Evolutionary conservation across 2,329 filamentous ascomycete species (phyloP).

Genomic region (Fusarium xyrophilum): DNA sequence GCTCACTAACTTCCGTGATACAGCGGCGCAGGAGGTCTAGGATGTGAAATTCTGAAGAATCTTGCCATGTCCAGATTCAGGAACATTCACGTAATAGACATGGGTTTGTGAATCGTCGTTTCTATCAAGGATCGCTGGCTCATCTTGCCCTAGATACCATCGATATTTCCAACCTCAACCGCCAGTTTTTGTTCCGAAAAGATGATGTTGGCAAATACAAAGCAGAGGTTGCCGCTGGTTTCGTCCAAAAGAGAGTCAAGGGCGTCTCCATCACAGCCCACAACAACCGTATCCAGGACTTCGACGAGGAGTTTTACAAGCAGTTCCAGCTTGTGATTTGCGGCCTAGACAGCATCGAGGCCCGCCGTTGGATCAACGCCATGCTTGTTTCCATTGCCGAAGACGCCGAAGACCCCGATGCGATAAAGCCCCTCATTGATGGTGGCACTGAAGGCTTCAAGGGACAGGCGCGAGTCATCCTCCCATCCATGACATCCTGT

Average conservation of each 20-base stretch:
- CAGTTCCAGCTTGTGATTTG: constrained; percentile 95
- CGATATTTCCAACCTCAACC: constrained; percentile 96
- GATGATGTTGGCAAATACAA: constrained; percentile 92
- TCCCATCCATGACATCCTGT: constrained; percentile 92
- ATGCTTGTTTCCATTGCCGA: constrained; percentile 92
- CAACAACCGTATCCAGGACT: constrained; percentile 95
- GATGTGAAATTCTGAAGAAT: constrained; percentile 97
- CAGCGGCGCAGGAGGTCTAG: constrained; percentile 90
- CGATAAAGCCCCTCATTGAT: constrained; percentile 91
- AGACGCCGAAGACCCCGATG: constrained; percentile 75
- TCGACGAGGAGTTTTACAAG: constrained; percentile 95
- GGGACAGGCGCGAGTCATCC: constrained; percentile 89
- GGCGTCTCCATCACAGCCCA: constrained; percentile 93
- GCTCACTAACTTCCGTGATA: constrained; percentile 29
- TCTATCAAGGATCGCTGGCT: constrained; percentile 4
- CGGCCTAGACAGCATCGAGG: constrained; percentile 95
- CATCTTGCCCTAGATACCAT: constrained; percentile 75
- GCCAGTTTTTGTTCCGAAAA: constrained; percentile 94
- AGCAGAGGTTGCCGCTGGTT: constrained; percentile 88
- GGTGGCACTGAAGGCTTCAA: constrained; percentile 99
- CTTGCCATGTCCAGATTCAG: constrained; percentile 94
- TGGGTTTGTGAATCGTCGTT: constrained; percentile 66
- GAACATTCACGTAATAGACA: constrained; percentile 98
- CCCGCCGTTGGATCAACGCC: constrained; percentile 97
- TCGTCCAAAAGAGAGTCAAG: constrained; percentile 87